Evolutionary conservation across 2,329 filamentous ascomycete species (phyloP).

Genomic region (Monascus ruber): DNA sequence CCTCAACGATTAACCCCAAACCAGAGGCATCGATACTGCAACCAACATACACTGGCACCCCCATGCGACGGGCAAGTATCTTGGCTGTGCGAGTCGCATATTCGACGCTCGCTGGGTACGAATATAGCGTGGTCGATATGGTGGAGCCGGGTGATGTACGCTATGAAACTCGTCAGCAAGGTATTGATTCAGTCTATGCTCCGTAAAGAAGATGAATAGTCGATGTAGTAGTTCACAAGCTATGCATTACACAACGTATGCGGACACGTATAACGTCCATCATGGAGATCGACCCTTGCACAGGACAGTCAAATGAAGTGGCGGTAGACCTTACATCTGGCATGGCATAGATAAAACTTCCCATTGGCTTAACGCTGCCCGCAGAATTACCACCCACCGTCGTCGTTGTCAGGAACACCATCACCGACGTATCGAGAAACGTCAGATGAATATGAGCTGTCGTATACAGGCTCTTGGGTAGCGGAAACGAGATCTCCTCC

Average conservation of each 20-base stretch:
- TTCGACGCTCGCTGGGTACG: slow-evolving; percentile 63
- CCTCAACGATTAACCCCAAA: slow-evolving; percentile 71
- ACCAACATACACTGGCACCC: slow-evolving; percentile 75
- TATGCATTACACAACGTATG: too few relatives aligned
- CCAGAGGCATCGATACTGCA: slow-evolving; percentile 71
- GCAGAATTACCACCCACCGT: slow-evolving; percentile 30
- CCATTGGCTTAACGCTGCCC: slow-evolving; percentile 45
- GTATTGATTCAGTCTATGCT: too few relatives aligned
- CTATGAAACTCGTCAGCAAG: slow-evolving; percentile 10
- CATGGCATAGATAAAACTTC: slow-evolving; percentile 88
- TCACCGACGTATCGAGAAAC: slow-evolving; percentile 39
- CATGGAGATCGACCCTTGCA: too few relatives aligned
- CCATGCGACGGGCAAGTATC: slow-evolving; percentile 61
- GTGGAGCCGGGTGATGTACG: slow-evolving; percentile 39
- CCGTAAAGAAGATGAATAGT: too few relatives aligned
- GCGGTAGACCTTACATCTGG: slow-evolving; percentile 56
- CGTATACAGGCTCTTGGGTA: slow-evolving; percentile 46
- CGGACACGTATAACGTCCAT: too few relatives aligned
- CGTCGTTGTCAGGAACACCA: slow-evolving; percentile 48
- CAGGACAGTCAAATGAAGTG: too few relatives aligned
- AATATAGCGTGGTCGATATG: slow-evolving; percentile 66
- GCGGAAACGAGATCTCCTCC: slow-evolving; percentile 45
- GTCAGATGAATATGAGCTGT: slow-evolving; percentile 50
- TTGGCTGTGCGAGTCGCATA: slow-evolving; percentile 79
- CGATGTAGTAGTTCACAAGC: too few relatives aligned